Base-by-base conservation (phyloP, 148 eudicot species). In the Cornus kousa region DNA sequence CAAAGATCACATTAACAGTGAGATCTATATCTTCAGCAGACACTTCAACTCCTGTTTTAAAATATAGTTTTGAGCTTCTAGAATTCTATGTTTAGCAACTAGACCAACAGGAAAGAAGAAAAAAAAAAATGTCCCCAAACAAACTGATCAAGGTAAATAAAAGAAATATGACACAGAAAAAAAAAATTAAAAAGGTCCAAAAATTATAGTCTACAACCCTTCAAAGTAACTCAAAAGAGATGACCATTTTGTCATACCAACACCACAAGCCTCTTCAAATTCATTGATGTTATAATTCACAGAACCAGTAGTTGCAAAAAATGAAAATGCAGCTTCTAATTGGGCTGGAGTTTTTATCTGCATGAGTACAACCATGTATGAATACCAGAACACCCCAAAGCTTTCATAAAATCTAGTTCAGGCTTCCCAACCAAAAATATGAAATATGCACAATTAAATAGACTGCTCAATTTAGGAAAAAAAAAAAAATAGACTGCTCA, bases 261-360 rank as follows among this genome's bases (percentile, higher is more conserved):
- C 97, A 76, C 99, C 99, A 78, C 99, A 96, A 67, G 94, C 90
- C 76, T 85, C 87, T 76, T 96, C 98, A 48, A 96, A 96, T 53
- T 90, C 95, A 73, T 80, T 81, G 74, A 80, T 13, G 43, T 87
- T 87, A 77, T 89, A 87, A 74, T 84, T 79, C 53, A 88, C 94
- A 3, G 98, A 87, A 66, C 91, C 91, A 65, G 83, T 81, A 57
- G 80, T 77, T 13, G 90, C 64, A 77, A 96, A 91, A 78, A 96
- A 96, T 13, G 90, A 31, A 53, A 94, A 90, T 40, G 99, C 99
- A 82, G 97, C 99, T 66, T 96, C 99, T 76, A 94, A 82, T 82
- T 96, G 99, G 62, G 99, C 94, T 69, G 92, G 89, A 62, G 91
- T 88, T 83, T 94, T 96, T 79, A 96, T 90, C 99, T 96, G 87